phyloP scores from a whole-genome alignment of 1,284 basidiomycete species.

The Hortiboletus rubellus region DNA sequence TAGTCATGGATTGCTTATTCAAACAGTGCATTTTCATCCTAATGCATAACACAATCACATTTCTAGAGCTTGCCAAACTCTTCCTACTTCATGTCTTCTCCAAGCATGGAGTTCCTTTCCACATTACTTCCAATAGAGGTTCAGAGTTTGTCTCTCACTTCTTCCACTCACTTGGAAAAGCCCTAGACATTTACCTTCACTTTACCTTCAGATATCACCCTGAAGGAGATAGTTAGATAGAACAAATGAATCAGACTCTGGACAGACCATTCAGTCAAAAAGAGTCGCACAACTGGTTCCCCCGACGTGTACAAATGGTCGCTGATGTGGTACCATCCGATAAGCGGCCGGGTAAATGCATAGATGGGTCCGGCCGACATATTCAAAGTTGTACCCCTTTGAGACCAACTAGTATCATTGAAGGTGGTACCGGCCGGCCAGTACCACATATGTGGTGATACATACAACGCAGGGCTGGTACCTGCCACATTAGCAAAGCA shows the following conservation, averaged over 20 bases:
- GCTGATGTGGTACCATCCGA: no score
- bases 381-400: no score
- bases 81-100: not conserved
- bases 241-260: not conserved
- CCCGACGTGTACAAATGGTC: no score
- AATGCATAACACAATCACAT: slow-evolving; percentile 23
- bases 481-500: no score
- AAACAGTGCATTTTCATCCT: slow-evolving; percentile 26
- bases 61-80: slow-evolving; percentile 32
- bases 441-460: no score
- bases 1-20: slow-evolving; percentile 36
- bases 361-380: no score
- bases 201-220: not conserved
- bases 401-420: no score
- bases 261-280: no score
- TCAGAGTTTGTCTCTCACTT: not conserved
- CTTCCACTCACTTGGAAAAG: not conserved
- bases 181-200: not conserved
- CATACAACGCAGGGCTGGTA: no score
- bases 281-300: no score
- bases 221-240: not conserved
- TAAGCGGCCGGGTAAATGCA: no score
- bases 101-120: not conserved
- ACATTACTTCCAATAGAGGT: not conserved
- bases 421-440: no score